A percentile compares a stretch with the other conserved stretches of the same genome.
Conservation (phyloP, 306 rosid species). For the Ceratonia siliqua region DNA sequence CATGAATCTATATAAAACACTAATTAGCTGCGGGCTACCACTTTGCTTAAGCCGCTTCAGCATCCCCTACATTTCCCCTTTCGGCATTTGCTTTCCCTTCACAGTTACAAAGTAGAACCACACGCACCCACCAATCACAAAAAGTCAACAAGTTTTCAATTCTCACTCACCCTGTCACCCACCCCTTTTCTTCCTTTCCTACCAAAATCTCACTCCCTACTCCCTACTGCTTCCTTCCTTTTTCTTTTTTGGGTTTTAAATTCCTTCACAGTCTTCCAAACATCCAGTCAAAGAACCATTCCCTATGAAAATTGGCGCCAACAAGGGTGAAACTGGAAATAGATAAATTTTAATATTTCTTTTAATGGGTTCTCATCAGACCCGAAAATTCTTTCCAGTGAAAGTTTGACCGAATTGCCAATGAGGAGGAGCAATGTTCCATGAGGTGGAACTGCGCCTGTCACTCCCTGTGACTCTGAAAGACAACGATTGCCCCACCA, state of each 20-base stretch:
- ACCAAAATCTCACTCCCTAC: neutral
- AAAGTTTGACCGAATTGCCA: slow-evolving; percentile 99
- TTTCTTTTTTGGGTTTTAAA: neutral
- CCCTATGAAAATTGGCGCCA: slow-evolving; percentile 35
- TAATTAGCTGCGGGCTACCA: slow-evolving; percentile 71
- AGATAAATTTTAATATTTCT: slow-evolving; percentile 21
- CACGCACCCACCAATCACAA: slow-evolving; percentile 30
- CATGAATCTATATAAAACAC: slow-evolving; percentile 32
- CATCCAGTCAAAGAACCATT: slow-evolving; percentile 38
- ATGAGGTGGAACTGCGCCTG: slow-evolving; percentile 82
- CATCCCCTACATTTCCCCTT: slow-evolving; percentile 36
- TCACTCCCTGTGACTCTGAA: slow-evolving; percentile 84
- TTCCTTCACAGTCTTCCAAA: slow-evolving; percentile 29
- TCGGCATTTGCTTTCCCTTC: neutral
- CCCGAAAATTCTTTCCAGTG: slow-evolving; percentile 83
- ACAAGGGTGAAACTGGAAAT: slow-evolving; percentile 37
- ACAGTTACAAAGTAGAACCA: slow-evolving; percentile 21
- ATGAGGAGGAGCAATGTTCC: slow-evolving; percentile 75
- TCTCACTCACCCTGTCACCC: slow-evolving; percentile 20
- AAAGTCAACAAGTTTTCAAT: slow-evolving; percentile 22
- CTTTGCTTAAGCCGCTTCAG: slow-evolving; percentile 65
- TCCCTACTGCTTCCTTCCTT: too few relatives aligned
- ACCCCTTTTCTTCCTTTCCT: neutral
- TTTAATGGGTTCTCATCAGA: slow-evolving; percentile 35
- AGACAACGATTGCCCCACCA: slow-evolving; percentile 80